Conservation (phyloP, 2,329 filamentous ascomycete species). For the Venturia pyrina region DNA sequence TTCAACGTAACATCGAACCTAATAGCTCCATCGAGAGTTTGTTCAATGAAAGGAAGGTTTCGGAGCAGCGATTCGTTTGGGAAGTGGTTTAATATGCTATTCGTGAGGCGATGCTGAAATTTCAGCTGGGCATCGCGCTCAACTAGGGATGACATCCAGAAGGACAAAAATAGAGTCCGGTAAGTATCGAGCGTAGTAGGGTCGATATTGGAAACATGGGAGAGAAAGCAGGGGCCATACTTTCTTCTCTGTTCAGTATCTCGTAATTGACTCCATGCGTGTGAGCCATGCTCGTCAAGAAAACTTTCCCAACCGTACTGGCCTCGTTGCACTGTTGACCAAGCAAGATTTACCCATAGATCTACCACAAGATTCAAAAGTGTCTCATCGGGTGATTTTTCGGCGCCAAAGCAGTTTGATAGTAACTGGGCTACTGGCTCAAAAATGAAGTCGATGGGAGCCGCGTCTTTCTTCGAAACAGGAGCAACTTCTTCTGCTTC, state of each 20-base stretch:
- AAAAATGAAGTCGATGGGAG: constrained; percentile 32
- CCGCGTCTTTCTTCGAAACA: neutral
- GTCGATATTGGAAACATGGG: constrained; percentile 28
- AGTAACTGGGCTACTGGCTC: constrained; percentile 43
- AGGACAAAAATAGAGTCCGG: constrained; percentile 32
- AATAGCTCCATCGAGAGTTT: constrained; percentile 17
- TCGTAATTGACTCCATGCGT: constrained; percentile 39
- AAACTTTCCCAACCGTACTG: constrained; percentile 45
- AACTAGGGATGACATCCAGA: constrained; percentile 46
- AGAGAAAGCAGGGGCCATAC: constrained; percentile 35
- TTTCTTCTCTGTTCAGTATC: constrained; percentile 36
- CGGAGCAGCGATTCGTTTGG: constrained; percentile 37
- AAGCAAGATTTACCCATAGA: constrained; percentile 43
- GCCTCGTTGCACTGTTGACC: constrained; percentile 34
- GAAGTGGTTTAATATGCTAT: constrained; percentile 41
- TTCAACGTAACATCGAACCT: constrained; percentile 38
- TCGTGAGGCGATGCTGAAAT: constrained; percentile 48
- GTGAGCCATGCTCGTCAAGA: constrained; percentile 41
- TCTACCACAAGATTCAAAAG: constrained; percentile 43
- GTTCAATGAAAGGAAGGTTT: constrained; percentile 47
- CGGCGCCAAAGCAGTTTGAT: constrained; percentile 53
- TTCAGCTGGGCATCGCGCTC: constrained; percentile 52
- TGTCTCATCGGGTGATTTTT: constrained; percentile 42
- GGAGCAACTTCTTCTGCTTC: neutral
- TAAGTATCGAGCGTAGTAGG: constrained; percentile 32